phyloP scores from a whole-genome alignment of 768 basidiomycete genomes.

The Mycena epipterygia region DNA sequence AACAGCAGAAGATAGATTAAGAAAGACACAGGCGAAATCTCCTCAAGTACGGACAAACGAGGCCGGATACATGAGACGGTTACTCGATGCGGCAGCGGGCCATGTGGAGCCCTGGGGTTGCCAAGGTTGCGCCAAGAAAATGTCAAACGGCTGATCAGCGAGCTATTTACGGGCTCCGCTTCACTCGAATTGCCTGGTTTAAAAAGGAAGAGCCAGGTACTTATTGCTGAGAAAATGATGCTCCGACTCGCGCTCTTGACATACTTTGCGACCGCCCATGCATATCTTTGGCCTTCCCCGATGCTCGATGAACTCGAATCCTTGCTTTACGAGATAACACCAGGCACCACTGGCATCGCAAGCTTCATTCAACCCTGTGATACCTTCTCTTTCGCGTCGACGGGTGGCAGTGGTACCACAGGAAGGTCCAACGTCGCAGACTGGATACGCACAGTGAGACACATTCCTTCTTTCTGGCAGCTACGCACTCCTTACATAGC shows the following conservation, averaged over 20 bases:
- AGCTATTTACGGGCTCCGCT: constrained; percentile 8
- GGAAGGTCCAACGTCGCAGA: constrained; percentile 20
- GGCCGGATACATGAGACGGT: neutral
- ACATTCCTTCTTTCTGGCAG: constrained; percentile 8
- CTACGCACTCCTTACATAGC: neutral
- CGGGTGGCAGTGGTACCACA: neutral
- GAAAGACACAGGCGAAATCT: constrained; percentile 6
- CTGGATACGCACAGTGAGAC: constrained; percentile 23
- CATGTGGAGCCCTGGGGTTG: constrained; percentile 1
- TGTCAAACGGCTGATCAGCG: neutral
- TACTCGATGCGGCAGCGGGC: constrained; percentile 5
- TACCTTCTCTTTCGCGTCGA: constrained; percentile 6
- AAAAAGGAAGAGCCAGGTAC: constrained; percentile 8
- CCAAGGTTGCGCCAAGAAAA: constrained; percentile 19
- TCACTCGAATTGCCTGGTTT: constrained; percentile 1
- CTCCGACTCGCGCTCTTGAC: constrained; percentile 13
- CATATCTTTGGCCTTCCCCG: constrained; percentile 18
- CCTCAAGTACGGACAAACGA: constrained; percentile 8
- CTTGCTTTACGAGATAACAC: constrained; percentile 9
- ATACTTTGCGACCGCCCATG: constrained; percentile 11
- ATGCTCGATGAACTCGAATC: constrained; percentile 14
- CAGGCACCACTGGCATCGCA: constrained; percentile 6
- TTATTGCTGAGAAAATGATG: constrained; percentile 7
- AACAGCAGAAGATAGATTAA: constrained; percentile 4
- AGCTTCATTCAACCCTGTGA: constrained; percentile 14